These are phyloP conservation scores for Torulaspora franciscae DNA, from an alignment of 805 yeast genomes.

Conservation along the genomic window DNA sequence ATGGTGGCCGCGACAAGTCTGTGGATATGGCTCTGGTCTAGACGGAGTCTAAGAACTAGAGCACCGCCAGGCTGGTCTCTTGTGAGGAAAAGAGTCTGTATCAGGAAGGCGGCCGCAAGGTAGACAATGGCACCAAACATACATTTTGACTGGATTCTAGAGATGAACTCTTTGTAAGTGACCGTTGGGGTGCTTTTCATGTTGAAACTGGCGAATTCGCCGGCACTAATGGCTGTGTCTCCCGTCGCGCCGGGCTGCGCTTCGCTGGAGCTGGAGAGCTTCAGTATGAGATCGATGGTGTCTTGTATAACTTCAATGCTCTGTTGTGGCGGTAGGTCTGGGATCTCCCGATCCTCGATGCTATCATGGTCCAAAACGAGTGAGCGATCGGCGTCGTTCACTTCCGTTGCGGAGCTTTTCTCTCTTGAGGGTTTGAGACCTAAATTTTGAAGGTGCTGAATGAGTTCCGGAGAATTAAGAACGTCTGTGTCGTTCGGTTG, in stretches of 20 bases:
- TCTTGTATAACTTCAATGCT: constrained; percentile 19
- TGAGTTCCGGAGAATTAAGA: constrained; percentile 4
- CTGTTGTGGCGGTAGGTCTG: constrained; percentile 7
- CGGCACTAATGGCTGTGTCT: neutral
- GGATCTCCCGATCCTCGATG: neutral
- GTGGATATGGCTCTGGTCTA: constrained; percentile 39
- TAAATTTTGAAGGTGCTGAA: neutral
- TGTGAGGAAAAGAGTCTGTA: constrained; percentile 22
- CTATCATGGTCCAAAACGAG: neutral
- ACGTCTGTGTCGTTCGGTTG: constrained; percentile 6
- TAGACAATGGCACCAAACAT: constrained; percentile 27
- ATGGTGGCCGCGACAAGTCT: constrained; percentile 43
- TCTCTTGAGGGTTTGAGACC: neutral
- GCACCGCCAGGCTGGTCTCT: constrained; percentile 9
- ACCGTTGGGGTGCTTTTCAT: constrained; percentile 33
- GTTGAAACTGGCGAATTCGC: constrained; percentile 16
- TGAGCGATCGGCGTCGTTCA: neutral
- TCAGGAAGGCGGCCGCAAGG: constrained; percentile 25
- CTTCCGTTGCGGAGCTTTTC: neutral
- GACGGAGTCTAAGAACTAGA: constrained; percentile 25
- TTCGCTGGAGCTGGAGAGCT: constrained; percentile 9
- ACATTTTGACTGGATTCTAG: constrained; percentile 32
- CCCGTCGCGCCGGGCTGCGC: neutral
- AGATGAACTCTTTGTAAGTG: constrained; percentile 22
- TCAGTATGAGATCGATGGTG: constrained; percentile 14